Evolutionary conservation across 1,284 basidiomycete genomes (phyloP).

Genomic region (Microbotryum lychnidis-dioicae): DNA sequence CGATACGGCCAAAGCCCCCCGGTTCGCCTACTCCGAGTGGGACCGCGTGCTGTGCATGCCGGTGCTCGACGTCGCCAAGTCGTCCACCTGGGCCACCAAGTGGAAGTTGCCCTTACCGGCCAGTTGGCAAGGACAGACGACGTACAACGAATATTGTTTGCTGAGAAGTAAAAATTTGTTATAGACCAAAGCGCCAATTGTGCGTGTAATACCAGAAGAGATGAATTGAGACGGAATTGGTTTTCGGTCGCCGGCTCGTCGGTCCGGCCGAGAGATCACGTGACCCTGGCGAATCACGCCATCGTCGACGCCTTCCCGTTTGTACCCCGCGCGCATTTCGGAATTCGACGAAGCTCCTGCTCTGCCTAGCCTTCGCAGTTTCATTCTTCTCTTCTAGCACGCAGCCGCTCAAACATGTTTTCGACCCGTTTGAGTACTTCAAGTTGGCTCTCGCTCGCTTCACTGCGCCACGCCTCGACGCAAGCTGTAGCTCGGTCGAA

Average conservation of each 20-base stretch:
- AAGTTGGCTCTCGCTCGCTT: not conserved
- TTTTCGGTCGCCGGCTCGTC: no score
- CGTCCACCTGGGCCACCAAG: slow-evolving; percentile 59
- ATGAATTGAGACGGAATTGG: no score
- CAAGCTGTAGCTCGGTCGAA: slow-evolving; percentile 1
- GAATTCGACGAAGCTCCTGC: no score
- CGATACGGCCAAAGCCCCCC: slow-evolving; percentile 55
- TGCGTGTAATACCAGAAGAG: no score
- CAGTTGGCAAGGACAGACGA: slow-evolving; percentile 50
- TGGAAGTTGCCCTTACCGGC: slow-evolving; percentile 65
- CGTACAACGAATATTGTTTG: slow-evolving; percentile 49
- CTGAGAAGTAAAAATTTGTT: slow-evolving; percentile 36
- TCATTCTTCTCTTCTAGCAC: no score
- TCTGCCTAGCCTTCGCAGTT: no score
- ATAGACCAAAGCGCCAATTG: not conserved
- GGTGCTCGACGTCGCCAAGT: slow-evolving; percentile 73
- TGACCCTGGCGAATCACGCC: no score
- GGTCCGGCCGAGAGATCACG: no score
- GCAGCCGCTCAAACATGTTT: not conserved
- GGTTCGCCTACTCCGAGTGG: slow-evolving; percentile 66
- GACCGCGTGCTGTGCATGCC: slow-evolving; percentile 63
- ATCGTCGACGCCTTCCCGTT: no score
- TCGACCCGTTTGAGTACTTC: not conserved
- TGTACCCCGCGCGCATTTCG: no score
- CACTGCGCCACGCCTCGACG: not conserved